Percentiles rank a stretch among this genome's conserved stretches.
These are phyloP conservation scores for Oxytropis ochrocephala DNA, from an alignment of 306 rosid genomes.

Conservation along the genomic window DNA sequence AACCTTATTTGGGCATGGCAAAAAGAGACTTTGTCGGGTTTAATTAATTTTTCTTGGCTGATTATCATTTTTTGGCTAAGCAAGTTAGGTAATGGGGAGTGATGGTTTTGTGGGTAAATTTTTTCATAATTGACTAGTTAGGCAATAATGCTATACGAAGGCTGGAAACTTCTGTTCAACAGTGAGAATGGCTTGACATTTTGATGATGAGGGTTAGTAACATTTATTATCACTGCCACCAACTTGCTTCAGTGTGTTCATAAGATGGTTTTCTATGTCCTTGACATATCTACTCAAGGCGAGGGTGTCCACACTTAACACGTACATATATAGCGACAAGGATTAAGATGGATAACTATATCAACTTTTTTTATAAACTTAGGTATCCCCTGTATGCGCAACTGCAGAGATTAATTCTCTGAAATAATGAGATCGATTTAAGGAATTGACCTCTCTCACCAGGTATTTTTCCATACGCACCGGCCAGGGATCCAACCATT, in stretches of 20 bases:
- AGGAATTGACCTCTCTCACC: no score
- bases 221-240: conserved; percentile 34
- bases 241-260: conserved; percentile 19
- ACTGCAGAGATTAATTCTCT: no score
- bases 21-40: conserved; percentile 31
- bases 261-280: background rate
- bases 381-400: no score
- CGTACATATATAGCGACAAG: background rate
- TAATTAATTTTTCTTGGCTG: conserved; percentile 28
- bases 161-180: conserved; percentile 4
- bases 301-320: conserved; percentile 5
- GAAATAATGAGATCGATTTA: no score
- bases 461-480: no score
- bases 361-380: no score
- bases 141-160: conserved; percentile 26
- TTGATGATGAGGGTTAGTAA: conserved; percentile 15
- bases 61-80: conserved; percentile 37
- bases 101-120: conserved; percentile 7
- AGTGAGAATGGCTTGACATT: conserved; percentile 22
- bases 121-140: conserved; percentile 23
- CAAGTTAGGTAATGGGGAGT: conserved; percentile 51
- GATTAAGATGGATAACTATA: conserved; percentile 22
- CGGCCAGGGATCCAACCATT: no score
- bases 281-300: conserved; percentile 2
- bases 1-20: conserved; percentile 30